These are phyloP conservation scores for Ceratobasidium theobromae DNA, from an alignment of 1,284 basidiomycete species.

Conservation along the genomic window DNA sequence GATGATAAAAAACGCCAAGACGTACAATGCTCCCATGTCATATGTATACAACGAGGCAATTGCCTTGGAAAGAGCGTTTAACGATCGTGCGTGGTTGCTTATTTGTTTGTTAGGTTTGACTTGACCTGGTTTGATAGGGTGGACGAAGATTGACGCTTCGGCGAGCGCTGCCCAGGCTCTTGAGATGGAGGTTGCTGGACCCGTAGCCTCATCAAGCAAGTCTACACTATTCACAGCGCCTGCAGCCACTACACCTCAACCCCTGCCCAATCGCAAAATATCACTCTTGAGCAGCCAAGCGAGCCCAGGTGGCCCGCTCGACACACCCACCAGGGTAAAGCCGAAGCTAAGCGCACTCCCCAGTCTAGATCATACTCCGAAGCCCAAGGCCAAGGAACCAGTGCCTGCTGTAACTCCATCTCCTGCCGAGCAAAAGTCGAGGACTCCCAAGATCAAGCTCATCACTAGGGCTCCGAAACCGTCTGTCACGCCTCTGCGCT, in stretches of 20 bases:
- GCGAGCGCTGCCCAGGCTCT: constrained; percentile 19
- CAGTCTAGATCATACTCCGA: constrained; percentile 1
- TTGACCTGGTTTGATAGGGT: constrained; percentile 5
- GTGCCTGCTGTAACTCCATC: constrained; percentile 42
- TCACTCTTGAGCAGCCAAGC: background rate
- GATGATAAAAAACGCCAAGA: constrained; percentile 85
- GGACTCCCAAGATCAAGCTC: constrained; percentile 32
- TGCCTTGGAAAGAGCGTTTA: constrained; percentile 78
- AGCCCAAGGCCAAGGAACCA: constrained; percentile 17
- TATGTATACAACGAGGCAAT: constrained; percentile 78
- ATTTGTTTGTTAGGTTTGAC: background rate
- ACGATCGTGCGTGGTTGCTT: constrained; percentile 65
- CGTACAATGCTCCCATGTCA: constrained; percentile 77
- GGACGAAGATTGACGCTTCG: constrained; percentile 24
- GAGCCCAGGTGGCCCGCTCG: constrained; percentile 12
- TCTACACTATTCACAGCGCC: constrained; percentile 57
- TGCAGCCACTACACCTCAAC: constrained; percentile 41
- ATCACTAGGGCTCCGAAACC: constrained; percentile 19
- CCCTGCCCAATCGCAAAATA: constrained; percentile 35
- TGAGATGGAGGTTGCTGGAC: constrained; percentile 61
- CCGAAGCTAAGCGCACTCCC: constrained; percentile 18
- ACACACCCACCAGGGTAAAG: constrained; percentile 30
- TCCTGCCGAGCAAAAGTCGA: constrained; percentile 26
- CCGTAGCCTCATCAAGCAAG: constrained; percentile 48
- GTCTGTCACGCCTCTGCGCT: background rate